Conservation (phyloP, 768 basidiomycete species). For the Mycena floridula region DNA sequence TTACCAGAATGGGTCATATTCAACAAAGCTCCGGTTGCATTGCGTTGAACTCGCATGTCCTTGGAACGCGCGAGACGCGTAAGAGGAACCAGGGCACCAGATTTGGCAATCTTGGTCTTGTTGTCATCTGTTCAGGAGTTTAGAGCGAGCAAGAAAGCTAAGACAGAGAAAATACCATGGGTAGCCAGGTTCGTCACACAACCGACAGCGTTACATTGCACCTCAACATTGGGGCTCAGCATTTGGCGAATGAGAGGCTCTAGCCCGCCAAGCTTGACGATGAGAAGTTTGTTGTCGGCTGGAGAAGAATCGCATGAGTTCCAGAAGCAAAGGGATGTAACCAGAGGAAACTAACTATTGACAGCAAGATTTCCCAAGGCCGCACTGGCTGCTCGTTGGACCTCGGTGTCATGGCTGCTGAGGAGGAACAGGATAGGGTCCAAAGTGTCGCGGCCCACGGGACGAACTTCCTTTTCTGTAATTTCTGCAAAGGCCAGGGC, state of each 20-base stretch:
- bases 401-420: slow-evolving; percentile 96
- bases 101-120: slow-evolving; percentile 99
- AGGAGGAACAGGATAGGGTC: slow-evolving; percentile 97
- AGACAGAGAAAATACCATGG: slow-evolving; percentile 58
- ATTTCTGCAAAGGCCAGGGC: slow-evolving; percentile 99
- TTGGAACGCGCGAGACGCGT: slow-evolving; percentile 95
- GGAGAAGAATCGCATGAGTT: slow-evolving; percentile 10
- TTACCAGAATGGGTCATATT: slow-evolving; percentile 99
- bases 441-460: slow-evolving; percentile 93
- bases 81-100: slow-evolving; percentile 94
- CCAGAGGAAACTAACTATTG: slow-evolving; percentile 65
- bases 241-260: slow-evolving; percentile 98
- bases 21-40: slow-evolving; percentile 94
- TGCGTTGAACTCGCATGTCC: slow-evolving; percentile 98
- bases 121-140: slow-evolving; percentile 72
- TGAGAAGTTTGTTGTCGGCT: slow-evolving; percentile 99
- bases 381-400: slow-evolving; percentile 96
- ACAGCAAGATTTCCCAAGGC: slow-evolving; percentile 97
- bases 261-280: slow-evolving; percentile 94
- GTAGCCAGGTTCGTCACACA: slow-evolving; percentile 99
- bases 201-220: slow-evolving; percentile 99
- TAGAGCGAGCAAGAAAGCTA: slow-evolving; percentile 6
- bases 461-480: slow-evolving; percentile 98
- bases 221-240: slow-evolving; percentile 98
- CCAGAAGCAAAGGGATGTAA: slow-evolving; percentile 8